Evolutionary conservation across 2,329 filamentous ascomycete genomes (phyloP), one percentile per base, ranked within the genome.

Genomic region (Plectosphaerella cucumerina): DNA sequence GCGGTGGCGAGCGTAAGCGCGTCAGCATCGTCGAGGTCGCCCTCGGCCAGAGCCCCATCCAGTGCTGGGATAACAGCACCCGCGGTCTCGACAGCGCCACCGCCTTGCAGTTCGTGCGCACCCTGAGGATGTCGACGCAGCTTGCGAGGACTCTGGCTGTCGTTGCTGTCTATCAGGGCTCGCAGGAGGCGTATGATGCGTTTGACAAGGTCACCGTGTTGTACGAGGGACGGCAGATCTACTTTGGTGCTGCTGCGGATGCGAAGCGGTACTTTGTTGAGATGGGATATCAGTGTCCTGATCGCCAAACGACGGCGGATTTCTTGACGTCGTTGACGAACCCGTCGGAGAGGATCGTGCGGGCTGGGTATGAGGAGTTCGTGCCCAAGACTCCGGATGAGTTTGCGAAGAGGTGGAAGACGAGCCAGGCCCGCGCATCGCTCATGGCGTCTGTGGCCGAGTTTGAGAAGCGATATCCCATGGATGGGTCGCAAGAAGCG

Each of bases 311-410:
- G 0, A 88, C 85, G 0, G 79, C 84, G 1, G 86, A 90, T 62
- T 90, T 89, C 67, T 66, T 90, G 26, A 89, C 86, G 12, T 82
- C 80, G 1, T 74, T 86, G 34, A 88, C 85, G 2, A 85, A 88
- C 61, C 78, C 81, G 1, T 75, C 74, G 3, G 85, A 87, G 59
- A 75, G 84, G 33, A 70, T 78, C 15, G 82, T 84, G 59, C 74
- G 79, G 31, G 65, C 71, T 11, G 80, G 80, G 9, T 76, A 71
- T 50, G 78, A 86, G 58, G 68, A 70, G 2, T 77, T 72, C 11
- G 77, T 81, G 0, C 85, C 85, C 1, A 43, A 26, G 9, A 84
- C 81, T 1, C 68, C 84, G 0, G 75, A 77, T 55, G 83, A 84
- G 44, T 72, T 86, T 26, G 37, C 51, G 6, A 17, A 26, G 6